Conservation (phyloP, 306 rosid genomes). For the Begonia loranthoides region DNA sequence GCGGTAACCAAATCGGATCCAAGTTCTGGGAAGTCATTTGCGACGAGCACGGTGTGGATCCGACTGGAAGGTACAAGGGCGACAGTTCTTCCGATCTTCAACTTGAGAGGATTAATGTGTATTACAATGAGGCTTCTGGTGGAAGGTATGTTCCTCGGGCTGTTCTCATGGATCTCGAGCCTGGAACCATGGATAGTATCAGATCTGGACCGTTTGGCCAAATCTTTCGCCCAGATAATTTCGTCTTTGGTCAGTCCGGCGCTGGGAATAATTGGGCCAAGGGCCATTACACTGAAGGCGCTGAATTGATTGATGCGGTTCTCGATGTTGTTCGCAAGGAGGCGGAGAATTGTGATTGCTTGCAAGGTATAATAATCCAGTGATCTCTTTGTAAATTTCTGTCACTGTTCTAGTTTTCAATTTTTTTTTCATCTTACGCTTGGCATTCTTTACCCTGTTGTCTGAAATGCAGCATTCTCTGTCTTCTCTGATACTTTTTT, state of each 20-base stretch:
- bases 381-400: too few relatives aligned
- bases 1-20: slow-evolving; percentile 62
- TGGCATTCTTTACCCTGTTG: too few relatives aligned
- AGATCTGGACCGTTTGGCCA: slow-evolving; percentile 44
- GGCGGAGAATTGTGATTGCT: slow-evolving; percentile 64
- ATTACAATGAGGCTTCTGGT: slow-evolving; percentile 45
- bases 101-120: slow-evolving; percentile 47
- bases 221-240: slow-evolving; percentile 54
- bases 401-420: too few relatives aligned
- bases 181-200: slow-evolving; percentile 47
- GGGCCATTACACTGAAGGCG: slow-evolving; percentile 50
- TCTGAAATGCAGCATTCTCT: too few relatives aligned
- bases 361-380: slow-evolving; percentile 27
- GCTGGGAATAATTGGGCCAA: slow-evolving; percentile 25
- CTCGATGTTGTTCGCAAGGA: slow-evolving; percentile 57
- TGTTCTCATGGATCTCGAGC: slow-evolving; percentile 59
- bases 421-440: too few relatives aligned
- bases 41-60: slow-evolving; percentile 52
- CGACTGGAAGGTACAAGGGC: slow-evolving; percentile 36
- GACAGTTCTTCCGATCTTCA: slow-evolving; percentile 35
- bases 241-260: slow-evolving; percentile 58
- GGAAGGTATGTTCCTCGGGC: slow-evolving; percentile 62
- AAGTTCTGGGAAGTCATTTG: slow-evolving; percentile 62
- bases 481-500: too few relatives aligned
- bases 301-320: slow-evolving; percentile 47